Base-by-base conservation (phyloP, 164 flowering plant genomes). In the Nelumbo lutea region DNA sequence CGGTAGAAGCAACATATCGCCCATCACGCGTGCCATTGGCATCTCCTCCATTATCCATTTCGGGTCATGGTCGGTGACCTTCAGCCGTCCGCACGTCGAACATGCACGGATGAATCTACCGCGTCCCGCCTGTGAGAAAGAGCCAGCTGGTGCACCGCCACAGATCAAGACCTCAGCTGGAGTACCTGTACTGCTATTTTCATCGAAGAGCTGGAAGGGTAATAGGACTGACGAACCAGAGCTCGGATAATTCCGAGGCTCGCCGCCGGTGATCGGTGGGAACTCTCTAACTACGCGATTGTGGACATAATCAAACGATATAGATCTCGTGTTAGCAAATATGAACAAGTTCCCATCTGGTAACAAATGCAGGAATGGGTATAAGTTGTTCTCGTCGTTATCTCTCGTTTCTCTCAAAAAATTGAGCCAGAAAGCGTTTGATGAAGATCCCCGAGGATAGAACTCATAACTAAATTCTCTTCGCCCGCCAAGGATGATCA, bases 1-100 rank as follows among this genome's bases (percentile, higher is more conserved):
- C 0, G 93, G 90, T 2, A 88, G 82, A n/a, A 88, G 58, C 1
- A 88, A 13, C 93, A 88, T 88, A 67, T 86, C 90, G 1, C 87
- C 80, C 90, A 88, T 88, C 3, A 83, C 86, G 5, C 93, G 73
- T 4, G 80, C 70, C 42, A 77, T 40, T 1, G 90, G 90, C 90
- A 88, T 85, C 2, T 64, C 66, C 61, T 86, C 87, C 89, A 88
- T 81, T 3, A 48, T 66, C 93, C 93, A 88, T 0, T 2, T 48
- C 2, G 85, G 85, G 52, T 82, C 75, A 38, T 38, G 67, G 15
- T 82, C 84, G 2, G 61, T 67, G 13, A 83, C 73, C 65, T 15
- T 77, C 1, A 88, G 11, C 2, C 93, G 71, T 41, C 86, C 88
- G 40, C 90, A 88, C 2, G 84, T 68, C 8, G 67, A 13, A n/a